Conservation (phyloP, 176 grass and related monocot species). For the Olyra latifolia region DNA sequence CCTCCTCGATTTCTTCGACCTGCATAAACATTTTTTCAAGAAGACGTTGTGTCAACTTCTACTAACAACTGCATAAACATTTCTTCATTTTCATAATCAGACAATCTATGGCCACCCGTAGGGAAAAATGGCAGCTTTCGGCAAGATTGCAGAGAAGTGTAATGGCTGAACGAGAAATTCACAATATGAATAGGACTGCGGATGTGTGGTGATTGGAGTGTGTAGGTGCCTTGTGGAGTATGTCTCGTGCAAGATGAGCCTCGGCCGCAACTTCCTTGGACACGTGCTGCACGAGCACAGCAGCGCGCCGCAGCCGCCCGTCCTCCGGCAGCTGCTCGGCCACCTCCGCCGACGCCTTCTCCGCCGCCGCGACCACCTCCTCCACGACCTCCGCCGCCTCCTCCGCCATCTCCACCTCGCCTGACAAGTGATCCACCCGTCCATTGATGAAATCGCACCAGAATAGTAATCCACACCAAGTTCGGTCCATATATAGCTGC, state of each 20-base stretch:
- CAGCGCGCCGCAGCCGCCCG: constrained; percentile 43
- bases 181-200: too few species aligned
- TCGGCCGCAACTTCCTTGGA: constrained; percentile 62
- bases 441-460: background rate
- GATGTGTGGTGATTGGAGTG: too few species aligned
- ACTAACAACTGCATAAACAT: too few species aligned
- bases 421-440: background rate
- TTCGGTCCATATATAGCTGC: too few species aligned
- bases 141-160: too few species aligned
- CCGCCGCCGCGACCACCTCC: constrained; percentile 43
- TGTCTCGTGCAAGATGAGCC: constrained; percentile 57
- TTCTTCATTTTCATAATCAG: too few species aligned
- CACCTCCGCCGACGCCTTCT: constrained; percentile 53
- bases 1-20: constrained; percentile 48
- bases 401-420: constrained; percentile 56
- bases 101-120: too few species aligned
- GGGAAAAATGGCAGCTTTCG: too few species aligned
- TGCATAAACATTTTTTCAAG: constrained; percentile 18
- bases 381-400: constrained; percentile 57
- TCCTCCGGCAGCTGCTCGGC: constrained; percentile 41
- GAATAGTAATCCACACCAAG: too few species aligned
- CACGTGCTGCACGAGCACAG: constrained; percentile 45
- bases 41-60: too few species aligned
- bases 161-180: too few species aligned
- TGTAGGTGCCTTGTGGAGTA: constrained; percentile 59